Evolutionary conservation across 257 asterid genomes (phyloP), one percentile per base, ranked within the genome.

Genomic region (Przewalskia tangutica): DNA sequence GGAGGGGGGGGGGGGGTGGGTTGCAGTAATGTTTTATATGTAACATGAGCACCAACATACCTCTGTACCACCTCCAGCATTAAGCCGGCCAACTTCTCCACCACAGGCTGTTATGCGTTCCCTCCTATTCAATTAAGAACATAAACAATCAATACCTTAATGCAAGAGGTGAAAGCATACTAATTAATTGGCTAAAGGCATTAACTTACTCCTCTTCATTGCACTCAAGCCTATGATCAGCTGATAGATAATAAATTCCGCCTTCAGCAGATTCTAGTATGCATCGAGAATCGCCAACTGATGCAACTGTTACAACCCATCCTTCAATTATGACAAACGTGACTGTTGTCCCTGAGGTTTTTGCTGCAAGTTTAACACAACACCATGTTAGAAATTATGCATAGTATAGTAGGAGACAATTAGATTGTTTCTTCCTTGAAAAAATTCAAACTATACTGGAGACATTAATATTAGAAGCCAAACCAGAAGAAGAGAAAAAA

Each of bases 31-130:
- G 44, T 16, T 4, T 12, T 23, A 36, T 10, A 16, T 36, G n/a
- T 9, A 7, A 53, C 17, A 36, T 44, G 64, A 84, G 6, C 70
- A 73, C 58, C 81, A 82, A 83, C 83, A 16, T 88, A 93, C 99
- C 98, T 93, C 98, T 48, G 97, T 96, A 83, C 99, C 99, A 82
- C 97, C 98, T 81, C 99, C 99, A 14, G 99, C 90, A 85, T 94
- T 96, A 84, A 96, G 97, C 83, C 99, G 93, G 51, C 98, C 98
- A 58, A 96, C 98, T 89, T 96, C 98, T 78, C 98, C 98, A 38
- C 99, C 99, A 84, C 98, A 88, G 36, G 97, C 85, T 50, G 92
- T 93, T 82, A 96, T 96, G 44, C 99, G 92, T 73, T 93, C 97
- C 88, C 98, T 91, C 94, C 99, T 96, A 89, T 80, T 85, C 83